phyloP scores from a whole-genome alignment of 116 monocot genomes.

The Cymodocea nodosa region DNA sequence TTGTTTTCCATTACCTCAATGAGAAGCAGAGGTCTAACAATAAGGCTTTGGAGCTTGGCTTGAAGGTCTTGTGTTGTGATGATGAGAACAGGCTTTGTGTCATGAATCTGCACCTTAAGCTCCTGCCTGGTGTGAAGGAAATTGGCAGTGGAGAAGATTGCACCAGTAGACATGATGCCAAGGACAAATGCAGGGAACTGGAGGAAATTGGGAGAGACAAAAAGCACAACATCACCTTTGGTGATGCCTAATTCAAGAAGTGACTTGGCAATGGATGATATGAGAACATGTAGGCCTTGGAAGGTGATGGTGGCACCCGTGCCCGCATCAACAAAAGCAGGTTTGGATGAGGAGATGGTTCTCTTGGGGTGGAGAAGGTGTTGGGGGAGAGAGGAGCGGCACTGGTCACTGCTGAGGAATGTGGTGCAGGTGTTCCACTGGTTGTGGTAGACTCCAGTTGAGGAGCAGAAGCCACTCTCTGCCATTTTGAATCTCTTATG shows the following conservation, averaged over 20 bases:
- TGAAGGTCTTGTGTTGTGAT: conserved; percentile 32
- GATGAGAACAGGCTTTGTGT: conserved; percentile 39
- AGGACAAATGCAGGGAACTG: conserved; percentile 45
- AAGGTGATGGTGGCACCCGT: conserved; percentile 6
- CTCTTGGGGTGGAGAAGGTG: conserved; percentile 19
- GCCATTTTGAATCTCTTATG: too few relatives aligned
- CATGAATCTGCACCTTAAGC: conserved; percentile 28
- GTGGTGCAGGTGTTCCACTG: conserved; percentile 10
- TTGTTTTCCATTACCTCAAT: not conserved
- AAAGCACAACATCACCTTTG: conserved; percentile 38
- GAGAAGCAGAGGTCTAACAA: conserved; percentile 7
- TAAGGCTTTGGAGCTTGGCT: conserved; percentile 23
- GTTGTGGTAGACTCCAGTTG: conserved; percentile 33
- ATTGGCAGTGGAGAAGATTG: conserved; percentile 55
- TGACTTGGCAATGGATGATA: conserved; percentile 15
- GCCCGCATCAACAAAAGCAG: conserved; percentile 49
- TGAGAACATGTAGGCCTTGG: conserved; percentile 18
- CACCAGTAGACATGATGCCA: conserved; percentile 41
- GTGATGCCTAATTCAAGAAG: conserved; percentile 19
- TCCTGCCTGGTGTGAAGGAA: conserved; percentile 48
- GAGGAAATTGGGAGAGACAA: conserved; percentile 54
- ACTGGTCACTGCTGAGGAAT: not conserved
- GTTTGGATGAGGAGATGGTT: conserved; percentile 14
- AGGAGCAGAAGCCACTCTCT: conserved; percentile 27
- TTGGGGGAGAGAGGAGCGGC: conserved; percentile 21